Conservation (phyloP, 176 grass and related monocot species). For the Ananas comosus region DNA sequence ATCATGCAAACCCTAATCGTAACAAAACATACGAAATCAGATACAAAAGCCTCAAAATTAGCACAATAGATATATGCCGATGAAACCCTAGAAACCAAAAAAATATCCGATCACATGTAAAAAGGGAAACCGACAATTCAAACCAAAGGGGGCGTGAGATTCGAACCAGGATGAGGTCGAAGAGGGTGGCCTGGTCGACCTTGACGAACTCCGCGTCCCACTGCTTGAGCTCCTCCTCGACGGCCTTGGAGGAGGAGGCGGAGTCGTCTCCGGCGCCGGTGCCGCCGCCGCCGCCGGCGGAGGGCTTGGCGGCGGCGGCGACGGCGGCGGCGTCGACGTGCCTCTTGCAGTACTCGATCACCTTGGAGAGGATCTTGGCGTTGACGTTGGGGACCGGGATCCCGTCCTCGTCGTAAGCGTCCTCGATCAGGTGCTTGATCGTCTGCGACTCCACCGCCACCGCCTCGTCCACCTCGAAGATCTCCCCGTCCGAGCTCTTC, state of each 20-base stretch:
- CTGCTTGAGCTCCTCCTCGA: conserved; percentile 24
- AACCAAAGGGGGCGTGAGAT: no score
- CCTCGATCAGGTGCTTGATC: conserved; percentile 48
- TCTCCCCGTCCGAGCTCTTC: conserved; percentile 30
- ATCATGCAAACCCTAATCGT: no score
- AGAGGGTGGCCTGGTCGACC: conserved; percentile 41
- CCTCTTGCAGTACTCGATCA: conserved; percentile 55
- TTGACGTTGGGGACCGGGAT: conserved; percentile 51
- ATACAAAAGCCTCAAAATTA: no score
- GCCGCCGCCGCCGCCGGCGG: not conserved
- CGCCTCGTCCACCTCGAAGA: conserved; percentile 31
- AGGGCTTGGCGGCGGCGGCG: not conserved
- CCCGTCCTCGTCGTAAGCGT: conserved; percentile 25
- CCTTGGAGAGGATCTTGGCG: conserved; percentile 33
- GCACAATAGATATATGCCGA: no score
- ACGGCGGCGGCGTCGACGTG: conserved; percentile 20
- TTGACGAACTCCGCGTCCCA: conserved; percentile 46
- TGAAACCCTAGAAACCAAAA: no score
- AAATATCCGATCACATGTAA: no score
- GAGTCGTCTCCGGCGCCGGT: no score
- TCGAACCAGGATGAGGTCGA: conserved; percentile 26
- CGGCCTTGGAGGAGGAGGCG: not conserved
- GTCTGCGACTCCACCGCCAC: conserved; percentile 39
- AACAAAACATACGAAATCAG: no score
- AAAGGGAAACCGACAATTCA: no score